Conservation (phyloP, 129 eudicot genomes). For the Flaveria brownii region DNA sequence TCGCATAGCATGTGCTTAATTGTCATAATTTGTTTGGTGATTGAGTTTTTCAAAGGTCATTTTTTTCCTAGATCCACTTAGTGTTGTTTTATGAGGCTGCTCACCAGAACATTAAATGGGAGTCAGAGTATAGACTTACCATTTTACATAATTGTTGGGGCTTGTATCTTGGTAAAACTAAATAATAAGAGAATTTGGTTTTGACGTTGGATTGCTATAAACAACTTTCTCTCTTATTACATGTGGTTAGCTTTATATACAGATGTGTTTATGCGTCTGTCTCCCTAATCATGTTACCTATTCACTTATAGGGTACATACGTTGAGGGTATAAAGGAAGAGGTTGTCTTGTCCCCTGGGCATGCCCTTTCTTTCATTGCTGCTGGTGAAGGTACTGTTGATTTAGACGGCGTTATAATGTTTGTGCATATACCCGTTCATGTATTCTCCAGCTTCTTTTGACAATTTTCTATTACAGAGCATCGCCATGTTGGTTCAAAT, state of each 20-base stretch:
- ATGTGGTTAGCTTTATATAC: not conserved
- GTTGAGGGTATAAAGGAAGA: conserved; percentile 99
- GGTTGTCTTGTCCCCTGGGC: conserved; percentile 98
- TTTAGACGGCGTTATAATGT: not conserved
- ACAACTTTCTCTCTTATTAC: conserved; percentile 1
- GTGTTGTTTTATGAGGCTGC: not conserved
- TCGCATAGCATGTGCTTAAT: not conserved
- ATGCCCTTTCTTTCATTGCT: conserved; percentile 95
- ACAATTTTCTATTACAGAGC: conserved; percentile 59
- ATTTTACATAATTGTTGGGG: not conserved
- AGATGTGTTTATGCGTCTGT: conserved; percentile 5
- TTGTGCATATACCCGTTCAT: conserved; percentile 5
- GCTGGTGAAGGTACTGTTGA: conserved; percentile 87
- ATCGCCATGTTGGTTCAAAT: conserved; percentile 97
- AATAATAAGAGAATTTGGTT: conserved; percentile 16
- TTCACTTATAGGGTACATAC: conserved; percentile 73
- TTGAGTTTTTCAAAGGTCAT: conserved; percentile 5
- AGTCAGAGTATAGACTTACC: not conserved
- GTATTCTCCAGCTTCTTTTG: conserved; percentile 23
- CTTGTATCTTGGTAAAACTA: not conserved
- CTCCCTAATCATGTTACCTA: conserved; percentile 11
- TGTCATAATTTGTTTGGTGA: not conserved
- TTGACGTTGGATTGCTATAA: conserved; percentile 1
- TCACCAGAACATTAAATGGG: not conserved
- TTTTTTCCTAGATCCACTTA: not conserved